Evolutionary conservation across 495 filamentous ascomycete species (phyloP).

Genomic region (Neurospora hispaniola): DNA sequence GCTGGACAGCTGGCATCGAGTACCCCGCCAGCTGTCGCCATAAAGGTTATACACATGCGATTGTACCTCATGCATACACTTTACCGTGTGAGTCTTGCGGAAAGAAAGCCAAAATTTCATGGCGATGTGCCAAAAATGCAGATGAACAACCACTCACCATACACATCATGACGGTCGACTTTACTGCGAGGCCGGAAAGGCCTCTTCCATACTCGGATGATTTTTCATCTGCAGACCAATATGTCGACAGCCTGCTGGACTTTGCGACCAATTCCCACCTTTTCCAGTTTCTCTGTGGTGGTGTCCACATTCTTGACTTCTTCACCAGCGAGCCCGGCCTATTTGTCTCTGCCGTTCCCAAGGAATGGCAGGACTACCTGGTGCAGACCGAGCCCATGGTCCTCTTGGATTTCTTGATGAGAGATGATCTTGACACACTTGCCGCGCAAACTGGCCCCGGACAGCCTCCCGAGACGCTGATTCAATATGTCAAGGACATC

Average conservation of each 20-base stretch:
- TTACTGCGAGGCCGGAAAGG: constrained; percentile 28
- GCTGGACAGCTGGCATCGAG: not conserved
- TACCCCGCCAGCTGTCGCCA: not conserved
- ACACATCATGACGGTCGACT: constrained; percentile 5
- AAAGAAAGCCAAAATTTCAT: not conserved
- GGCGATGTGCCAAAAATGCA: not conserved
- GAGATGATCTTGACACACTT: constrained; percentile 50
- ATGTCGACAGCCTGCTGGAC: constrained; percentile 64
- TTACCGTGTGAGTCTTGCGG: not conserved
- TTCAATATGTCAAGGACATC: constrained; percentile 66
- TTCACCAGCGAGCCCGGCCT: constrained; percentile 73
- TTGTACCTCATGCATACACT: not conserved
- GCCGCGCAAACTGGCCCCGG: constrained; percentile 14
- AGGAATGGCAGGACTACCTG: constrained; percentile 74
- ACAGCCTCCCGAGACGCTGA: constrained; percentile 55
- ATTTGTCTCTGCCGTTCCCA: constrained; percentile 61
- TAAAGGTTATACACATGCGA: not conserved
- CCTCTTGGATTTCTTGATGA: constrained; percentile 68
- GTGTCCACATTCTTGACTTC: constrained; percentile 92
- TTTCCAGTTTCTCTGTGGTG: constrained; percentile 84
- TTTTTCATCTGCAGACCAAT: constrained; percentile 47
- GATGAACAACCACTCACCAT: not conserved
- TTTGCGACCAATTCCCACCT: constrained; percentile 65
- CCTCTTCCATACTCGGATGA: constrained; percentile 35
- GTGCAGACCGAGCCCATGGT: constrained; percentile 54